Evolutionary conservation across 2,329 filamentous ascomycete species (phyloP), one percentile per base, ranked within the genome.

Genomic region (Verticillium albo-atrum): DNA sequence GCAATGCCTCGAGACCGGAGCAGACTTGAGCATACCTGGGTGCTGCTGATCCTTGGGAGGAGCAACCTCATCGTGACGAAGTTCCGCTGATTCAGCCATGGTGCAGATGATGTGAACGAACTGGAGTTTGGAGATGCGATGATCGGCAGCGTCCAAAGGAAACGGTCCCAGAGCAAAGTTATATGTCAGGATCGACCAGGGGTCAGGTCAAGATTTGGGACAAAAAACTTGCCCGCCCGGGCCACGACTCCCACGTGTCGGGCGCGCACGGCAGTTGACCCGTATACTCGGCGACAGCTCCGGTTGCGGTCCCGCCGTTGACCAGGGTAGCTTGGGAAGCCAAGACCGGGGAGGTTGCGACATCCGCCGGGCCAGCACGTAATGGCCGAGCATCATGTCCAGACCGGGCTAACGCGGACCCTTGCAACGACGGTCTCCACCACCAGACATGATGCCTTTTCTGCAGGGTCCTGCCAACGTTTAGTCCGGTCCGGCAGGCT

Each of bases 21-120:
- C 17, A 25, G 25, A 12, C 26, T 6, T 3, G 10, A 17, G 25
- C 56, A 50, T 61, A 72, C 71, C 71, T 62, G 68, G 66, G 55
- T 68, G 62, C 37, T 69, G 70, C 56, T 73, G 65, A 12, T 68
- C 66, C 62, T 72, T 73, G 35, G 71, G 60, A 55, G 61, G 61
- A 25, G 42, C 42, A 50, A 50, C 20, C 55, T 51, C 6, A 25
- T 50, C 42, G 10, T 50, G 42, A 14, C 42, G 42, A 20, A 50
- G 42, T 50, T 50, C 42, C 20, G 4, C n/a, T 23, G 42, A 50
- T n/a, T 50, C 42, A 10, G 42, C n/a, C 42, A 50, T 50, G 17
- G n/a, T 50, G n/a, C 42, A 12, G 10, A 20, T 3, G 3, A 23
- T 10, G n/a, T 50, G 9, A 23, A 25, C 4, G 10, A 23, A 25